Percentiles rank a stretch among this genome's conserved stretches.
Conservation (phyloP, 768 basidiomycete species). For the Grammothele lineata region DNA sequence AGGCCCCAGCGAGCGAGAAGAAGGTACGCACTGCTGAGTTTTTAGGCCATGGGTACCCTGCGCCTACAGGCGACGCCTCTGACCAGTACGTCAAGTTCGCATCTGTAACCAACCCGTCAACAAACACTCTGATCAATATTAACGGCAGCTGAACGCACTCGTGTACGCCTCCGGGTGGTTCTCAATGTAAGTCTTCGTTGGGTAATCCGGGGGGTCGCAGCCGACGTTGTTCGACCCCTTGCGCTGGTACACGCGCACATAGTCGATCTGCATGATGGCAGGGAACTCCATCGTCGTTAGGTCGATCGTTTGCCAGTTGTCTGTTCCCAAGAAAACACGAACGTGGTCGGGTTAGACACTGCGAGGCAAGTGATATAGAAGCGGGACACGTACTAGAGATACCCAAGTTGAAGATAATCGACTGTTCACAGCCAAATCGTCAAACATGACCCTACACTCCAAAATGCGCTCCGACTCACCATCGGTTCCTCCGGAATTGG, state of each 20-base stretch:
- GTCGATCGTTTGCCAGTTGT: slow-evolving; percentile 65
- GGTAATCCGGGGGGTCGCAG: slow-evolving; percentile 60
- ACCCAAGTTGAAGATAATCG: slow-evolving; percentile 58
- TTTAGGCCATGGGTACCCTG: slow-evolving; percentile 31
- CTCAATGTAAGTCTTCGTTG: slow-evolving; percentile 62
- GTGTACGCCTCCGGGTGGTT: slow-evolving; percentile 52
- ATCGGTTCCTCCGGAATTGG: slow-evolving; percentile 54
- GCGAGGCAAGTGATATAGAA: not conserved
- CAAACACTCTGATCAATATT: not conserved
- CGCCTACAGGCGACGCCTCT: slow-evolving; percentile 18
- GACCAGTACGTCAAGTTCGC: slow-evolving; percentile 29
- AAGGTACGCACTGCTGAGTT: slow-evolving; percentile 25
- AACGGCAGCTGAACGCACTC: slow-evolving; percentile 37
- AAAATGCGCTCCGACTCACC: slow-evolving; percentile 19
- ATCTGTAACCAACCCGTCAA: slow-evolving; percentile 19
- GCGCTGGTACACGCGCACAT: slow-evolving; percentile 78
- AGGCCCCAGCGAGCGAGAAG: too few relatives aligned
- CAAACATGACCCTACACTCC: not conserved
- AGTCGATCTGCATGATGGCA: slow-evolving; percentile 67
- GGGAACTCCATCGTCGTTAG: slow-evolving; percentile 60
- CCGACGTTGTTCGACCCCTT: slow-evolving; percentile 54
- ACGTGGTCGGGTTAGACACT: not conserved
- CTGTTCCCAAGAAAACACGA: slow-evolving; percentile 31
- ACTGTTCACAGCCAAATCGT: slow-evolving; percentile 22
- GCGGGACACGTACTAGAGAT: slow-evolving; percentile 44